phyloP scores from a whole-genome alignment of 164 flowering plant species.

The Aristolochia fimbriata region DNA sequence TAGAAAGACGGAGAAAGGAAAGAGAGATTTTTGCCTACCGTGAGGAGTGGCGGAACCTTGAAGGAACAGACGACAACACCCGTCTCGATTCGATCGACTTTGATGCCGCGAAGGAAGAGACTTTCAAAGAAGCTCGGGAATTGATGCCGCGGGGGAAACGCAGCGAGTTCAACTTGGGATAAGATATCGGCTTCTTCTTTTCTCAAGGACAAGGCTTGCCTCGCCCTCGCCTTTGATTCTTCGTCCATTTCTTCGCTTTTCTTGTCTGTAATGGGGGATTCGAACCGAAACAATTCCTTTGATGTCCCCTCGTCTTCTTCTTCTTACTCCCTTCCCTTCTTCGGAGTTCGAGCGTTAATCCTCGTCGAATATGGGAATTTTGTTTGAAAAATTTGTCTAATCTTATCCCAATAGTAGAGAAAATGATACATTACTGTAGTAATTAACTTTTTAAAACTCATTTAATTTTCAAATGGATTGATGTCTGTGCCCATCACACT shows the following conservation, averaged over 20 bases:
- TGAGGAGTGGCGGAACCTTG: conserved; percentile 73
- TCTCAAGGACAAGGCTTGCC: conserved; percentile 4
- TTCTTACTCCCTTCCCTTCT: no score
- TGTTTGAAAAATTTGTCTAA: no score
- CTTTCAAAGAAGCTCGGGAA: conserved; percentile 50
- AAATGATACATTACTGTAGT: no score
- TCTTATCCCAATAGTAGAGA: no score
- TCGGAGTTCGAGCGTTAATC: no score
- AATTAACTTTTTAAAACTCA: no score
- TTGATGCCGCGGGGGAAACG: conserved; percentile 18
- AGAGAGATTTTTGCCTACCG: conserved; percentile 27
- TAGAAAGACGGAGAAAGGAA: not conserved
- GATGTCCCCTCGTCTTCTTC: not conserved
- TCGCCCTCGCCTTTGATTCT: conserved; percentile 12
- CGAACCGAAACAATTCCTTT: not conserved
- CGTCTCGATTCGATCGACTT: conserved; percentile 57
- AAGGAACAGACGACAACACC: conserved; percentile 51
- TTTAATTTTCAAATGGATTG: no score
- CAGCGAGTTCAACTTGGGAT: conserved; percentile 23
- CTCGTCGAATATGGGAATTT: no score
- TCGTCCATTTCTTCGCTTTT: not conserved
- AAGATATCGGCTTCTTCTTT: conserved; percentile 31
- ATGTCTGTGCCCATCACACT: no score
- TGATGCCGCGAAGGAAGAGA: conserved; percentile 46
- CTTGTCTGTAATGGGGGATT: not conserved